These are phyloP conservation scores for Pestalotiopsis sp. DNA, from an alignment of 2,329 filamentous ascomycete genomes.

Conservation along the genomic window DNA sequence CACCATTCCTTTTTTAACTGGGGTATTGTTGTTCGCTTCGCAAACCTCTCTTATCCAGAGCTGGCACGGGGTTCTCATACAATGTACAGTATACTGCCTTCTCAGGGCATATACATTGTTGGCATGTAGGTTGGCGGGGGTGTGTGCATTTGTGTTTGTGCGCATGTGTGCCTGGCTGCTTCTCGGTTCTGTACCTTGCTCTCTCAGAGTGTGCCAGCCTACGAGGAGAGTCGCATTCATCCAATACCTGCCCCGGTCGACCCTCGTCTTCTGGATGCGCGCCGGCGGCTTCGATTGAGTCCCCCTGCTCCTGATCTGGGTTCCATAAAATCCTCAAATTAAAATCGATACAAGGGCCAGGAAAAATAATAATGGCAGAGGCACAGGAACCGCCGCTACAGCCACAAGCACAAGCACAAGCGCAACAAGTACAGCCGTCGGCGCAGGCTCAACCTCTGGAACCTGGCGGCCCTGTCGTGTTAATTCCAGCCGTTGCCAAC, in stretches of 20 bases:
- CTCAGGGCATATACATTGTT: not conserved
- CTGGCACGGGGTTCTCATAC: not conserved
- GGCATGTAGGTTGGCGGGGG: not conserved
- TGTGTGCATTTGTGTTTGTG: not conserved
- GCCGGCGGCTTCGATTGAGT: slow-evolving; percentile 15
- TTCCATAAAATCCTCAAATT: slow-evolving; percentile 37
- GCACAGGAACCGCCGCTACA: slow-evolving; percentile 31
- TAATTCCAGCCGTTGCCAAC: slow-evolving; percentile 30
- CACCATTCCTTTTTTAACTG: not conserved
- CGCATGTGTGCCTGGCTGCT: not conserved
- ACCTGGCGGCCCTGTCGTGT: slow-evolving; percentile 18
- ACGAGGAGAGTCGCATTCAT: not conserved
- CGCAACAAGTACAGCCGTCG: slow-evolving; percentile 1
- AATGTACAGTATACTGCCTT: not conserved
- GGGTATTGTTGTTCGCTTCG: not conserved
- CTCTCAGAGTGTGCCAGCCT: slow-evolving; percentile 8
- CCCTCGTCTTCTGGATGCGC: slow-evolving; percentile 29
- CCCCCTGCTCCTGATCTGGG: slow-evolving; percentile 32
- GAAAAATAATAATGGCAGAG: slow-evolving; percentile 26
- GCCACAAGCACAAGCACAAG: slow-evolving; percentile 5
- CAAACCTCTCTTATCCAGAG: not conserved
- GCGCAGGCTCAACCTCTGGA: not conserved
- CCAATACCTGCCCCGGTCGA: slow-evolving; percentile 30
- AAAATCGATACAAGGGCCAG: slow-evolving; percentile 39
- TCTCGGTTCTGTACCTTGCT: slow-evolving; percentile 4